Percentiles rank a stretch among this genome's conserved stretches.
Conservation (phyloP, 352 stramenopile genomes). For the Phytophthora cactorum region DNA sequence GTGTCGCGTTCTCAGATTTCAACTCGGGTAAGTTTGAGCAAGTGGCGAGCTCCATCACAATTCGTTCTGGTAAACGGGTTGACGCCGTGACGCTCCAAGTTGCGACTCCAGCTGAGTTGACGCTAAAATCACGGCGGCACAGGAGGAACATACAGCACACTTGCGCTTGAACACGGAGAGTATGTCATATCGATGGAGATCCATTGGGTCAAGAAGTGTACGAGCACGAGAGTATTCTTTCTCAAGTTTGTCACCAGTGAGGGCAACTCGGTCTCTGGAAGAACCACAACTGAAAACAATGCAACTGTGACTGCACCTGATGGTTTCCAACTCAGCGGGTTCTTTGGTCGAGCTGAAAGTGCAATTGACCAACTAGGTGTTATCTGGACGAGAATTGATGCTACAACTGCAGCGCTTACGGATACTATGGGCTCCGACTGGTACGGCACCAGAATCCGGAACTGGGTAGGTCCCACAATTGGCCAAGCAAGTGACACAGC, state of each 20-base stretch:
- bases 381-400: conserved; percentile 33
- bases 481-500: conserved; percentile 17
- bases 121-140: conserved; percentile 16
- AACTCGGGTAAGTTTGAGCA: conserved; percentile 11
- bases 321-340: conserved; percentile 32
- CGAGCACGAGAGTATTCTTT: conserved; percentile 8
- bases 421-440: conserved; percentile 13
- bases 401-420: conserved; percentile 2
- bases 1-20: conserved; percentile 24
- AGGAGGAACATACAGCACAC: conserved; percentile 14
- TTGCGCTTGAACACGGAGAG: conserved; percentile 8
- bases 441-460: conserved; percentile 20
- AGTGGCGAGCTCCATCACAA: conserved; percentile 15
- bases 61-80: conserved; percentile 14
- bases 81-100: conserved; percentile 15
- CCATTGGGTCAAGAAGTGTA: conserved; percentile 24
- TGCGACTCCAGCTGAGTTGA: conserved; percentile 11
- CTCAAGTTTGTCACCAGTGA: conserved; percentile 14
- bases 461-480: conserved; percentile 22
- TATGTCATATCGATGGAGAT: conserved; percentile 27
- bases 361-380: conserved; percentile 25
- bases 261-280: conserved; percentile 14
- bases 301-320: conserved; percentile 10
- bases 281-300: conserved; percentile 13
- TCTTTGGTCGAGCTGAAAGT: conserved; percentile 20